Conservation (phyloP, 148 eudicot species). For the Nepenthes mirabilis region DNA sequence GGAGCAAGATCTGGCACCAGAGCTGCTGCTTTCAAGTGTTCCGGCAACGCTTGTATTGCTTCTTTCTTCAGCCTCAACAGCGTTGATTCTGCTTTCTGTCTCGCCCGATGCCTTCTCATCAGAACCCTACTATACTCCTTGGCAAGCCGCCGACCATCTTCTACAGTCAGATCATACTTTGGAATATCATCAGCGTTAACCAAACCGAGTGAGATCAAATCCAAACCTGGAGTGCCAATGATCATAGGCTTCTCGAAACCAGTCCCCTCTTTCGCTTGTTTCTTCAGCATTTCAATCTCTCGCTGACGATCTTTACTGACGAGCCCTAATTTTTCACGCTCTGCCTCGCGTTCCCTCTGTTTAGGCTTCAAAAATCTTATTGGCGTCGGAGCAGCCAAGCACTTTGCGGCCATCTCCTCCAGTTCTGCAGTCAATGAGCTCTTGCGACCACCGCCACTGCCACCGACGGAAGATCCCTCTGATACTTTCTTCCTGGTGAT, state of each 20-base stretch:
- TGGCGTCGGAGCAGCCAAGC: slow-evolving; percentile 50
- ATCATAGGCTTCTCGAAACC: slow-evolving; percentile 20
- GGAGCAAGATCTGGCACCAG: slow-evolving; percentile 73
- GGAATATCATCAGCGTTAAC: slow-evolving; percentile 69
- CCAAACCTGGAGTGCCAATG: slow-evolving; percentile 60
- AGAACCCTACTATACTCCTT: slow-evolving; percentile 84
- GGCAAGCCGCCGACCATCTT: slow-evolving; percentile 76
- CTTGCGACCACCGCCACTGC: slow-evolving; percentile 26
- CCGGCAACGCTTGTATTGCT: slow-evolving; percentile 90
- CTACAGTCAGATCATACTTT: slow-evolving; percentile 71
- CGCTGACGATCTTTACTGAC: slow-evolving; percentile 52
- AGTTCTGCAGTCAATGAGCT: slow-evolving; percentile 23
- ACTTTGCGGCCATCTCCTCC: slow-evolving; percentile 48
- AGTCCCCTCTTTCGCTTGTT: slow-evolving; percentile 29
- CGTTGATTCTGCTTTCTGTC: slow-evolving; percentile 71
- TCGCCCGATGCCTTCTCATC: slow-evolving; percentile 76
- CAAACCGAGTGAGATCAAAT: slow-evolving; percentile 58
- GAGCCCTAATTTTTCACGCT: slow-evolving; percentile 78
- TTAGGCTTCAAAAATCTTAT: slow-evolving; percentile 56
- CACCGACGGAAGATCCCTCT: slow-evolving; percentile 7
- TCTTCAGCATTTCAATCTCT: slow-evolving; percentile 52
- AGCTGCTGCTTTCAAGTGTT: slow-evolving; percentile 56
- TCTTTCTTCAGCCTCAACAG: slow-evolving; percentile 72
- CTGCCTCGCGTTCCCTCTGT: slow-evolving; percentile 52
- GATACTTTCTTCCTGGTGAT: slow-evolving; percentile 39